Evolutionary conservation across 192 early-diverging fungal species (phyloP), one percentile per base, ranked within the genome.

Genomic region (Coemansia sp.): DNA sequence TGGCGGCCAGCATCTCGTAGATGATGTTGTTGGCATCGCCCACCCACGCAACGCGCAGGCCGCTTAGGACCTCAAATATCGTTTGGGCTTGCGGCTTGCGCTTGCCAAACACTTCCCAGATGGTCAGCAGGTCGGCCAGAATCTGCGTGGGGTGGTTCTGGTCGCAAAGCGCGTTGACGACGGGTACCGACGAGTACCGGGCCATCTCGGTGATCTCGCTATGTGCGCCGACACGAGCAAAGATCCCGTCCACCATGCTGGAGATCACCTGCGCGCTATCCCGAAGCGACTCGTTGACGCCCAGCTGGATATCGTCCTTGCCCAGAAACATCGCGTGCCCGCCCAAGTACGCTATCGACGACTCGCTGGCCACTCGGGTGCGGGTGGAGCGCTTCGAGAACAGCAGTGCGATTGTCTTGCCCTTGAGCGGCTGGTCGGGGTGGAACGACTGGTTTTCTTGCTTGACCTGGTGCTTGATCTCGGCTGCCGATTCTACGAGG

Each of bases 1-100:
- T 80, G 5, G 92, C 85, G 6, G 91, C 82, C 56, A 99, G 69
- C 61, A 99, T 83, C 50, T 91, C 92, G 57, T 95, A 89, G 30
- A 95, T 64, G 40, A 98, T 90, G 78, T 98, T 98, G 75, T 99
- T 99, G n/a, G 90, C 84, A 57, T 99, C 97, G 45, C 97, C 97
- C 5, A 99, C 88, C 97, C 97, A 99, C n/a, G 95, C 94, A 11
- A 99, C 84, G 9, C 84, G 84, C 10, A 93, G 69, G 0, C 84
- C 84, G 11, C 80, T 82, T 17, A 78, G 47, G 0, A 82, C 83
- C 16, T 87, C 81, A 3, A 63, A 50, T 6, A 69, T 48, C 14
- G 53, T 15, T 16, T 46, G 21, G 3, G 66, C 69, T 1, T 56
- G 39, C 0, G 58, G 53, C 9, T 43, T 49, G 11, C 68, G 64